Base-by-base conservation (phyloP, 1,139 yeast species). In the Waltiozyma sp. region DNA sequence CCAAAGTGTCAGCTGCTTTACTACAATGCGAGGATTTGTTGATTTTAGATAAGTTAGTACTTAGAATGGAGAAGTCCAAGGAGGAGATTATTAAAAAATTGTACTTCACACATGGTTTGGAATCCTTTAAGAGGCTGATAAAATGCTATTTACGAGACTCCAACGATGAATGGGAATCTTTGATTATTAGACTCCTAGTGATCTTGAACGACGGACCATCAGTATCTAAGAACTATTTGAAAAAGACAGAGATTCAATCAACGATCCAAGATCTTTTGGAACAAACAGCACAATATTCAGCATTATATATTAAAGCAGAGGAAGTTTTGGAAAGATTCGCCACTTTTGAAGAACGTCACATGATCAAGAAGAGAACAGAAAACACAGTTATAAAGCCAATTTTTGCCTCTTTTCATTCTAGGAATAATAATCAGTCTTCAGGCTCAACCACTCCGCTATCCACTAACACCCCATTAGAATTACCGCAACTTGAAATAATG, bases 41-140 rank as follows among this genome's bases (percentile, higher is more conserved):
- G 57, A 74, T 91, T 34, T 75, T 80, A 13, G 63, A 66, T 35
- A 82, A 81, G 56, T 69, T 91, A 45, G 66, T 89, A 37, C 77
- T 76, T 52, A 73, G 98, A 49, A 69, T 87, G 36, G 69, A 70
- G 46, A 59, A 70, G 36, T 75, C 91, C 7, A 64, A 66, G 24
- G 81, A 80, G 47, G 65, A 68, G 3, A 66, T 83, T 26, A 77
- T 81, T 44, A 63, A 71, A 13, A 72, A 74, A 36, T 76, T 88
- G 43, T 77, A 87, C 56, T 72, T 81, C 48, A 70, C 87, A 57
- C 98, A 89, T 59, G 98, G 98, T 8, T 85, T 88, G 61, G 83
- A 82, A 55, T 80, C 94, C 13, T 69, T 89, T 44, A 75, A 84
- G 15, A 73, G 77, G 19, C 63, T 85, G 11, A 59, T 86, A 40